These are phyloP conservation scores for Dillenia turbinata DNA, from an alignment of 164 flowering plant species.

Conservation along the genomic window DNA sequence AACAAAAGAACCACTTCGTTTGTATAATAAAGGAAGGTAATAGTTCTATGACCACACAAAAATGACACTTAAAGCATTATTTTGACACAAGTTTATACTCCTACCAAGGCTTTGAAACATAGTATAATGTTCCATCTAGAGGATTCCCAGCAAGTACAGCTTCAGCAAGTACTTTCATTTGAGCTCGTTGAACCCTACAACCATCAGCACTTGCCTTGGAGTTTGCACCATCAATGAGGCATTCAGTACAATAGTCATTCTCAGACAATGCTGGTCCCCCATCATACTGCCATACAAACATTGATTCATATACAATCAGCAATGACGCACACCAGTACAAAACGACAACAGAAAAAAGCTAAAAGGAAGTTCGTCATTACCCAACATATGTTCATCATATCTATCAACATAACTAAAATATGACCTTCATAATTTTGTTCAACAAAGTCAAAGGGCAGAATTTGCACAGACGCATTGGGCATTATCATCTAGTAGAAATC, in stretches of 20 bases:
- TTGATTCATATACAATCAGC: neutral
- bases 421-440: too few relatives aligned
- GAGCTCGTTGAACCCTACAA: conserved; percentile 64
- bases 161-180: conserved; percentile 74
- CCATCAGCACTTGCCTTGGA: conserved; percentile 50
- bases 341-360: conserved; percentile 2
- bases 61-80: too few relatives aligned
- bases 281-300: conserved; percentile 16
- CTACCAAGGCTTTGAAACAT: conserved; percentile 80
- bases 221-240: conserved; percentile 63
- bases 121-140: conserved; percentile 54
- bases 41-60: too few relatives aligned
- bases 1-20: too few relatives aligned
- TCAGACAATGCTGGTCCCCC: conserved; percentile 69
- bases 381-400: neutral
- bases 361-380: neutral
- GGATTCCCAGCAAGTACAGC: conserved; percentile 64
- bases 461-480: too few relatives aligned
- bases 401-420: too few relatives aligned
- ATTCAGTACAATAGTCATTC: conserved; percentile 58
- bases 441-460: too few relatives aligned
- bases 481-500: too few relatives aligned
- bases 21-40: too few relatives aligned
- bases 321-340: neutral
- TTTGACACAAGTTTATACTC: neutral